Base-by-base conservation (phyloP, 2,329 filamentous ascomycete genomes). In the Colletotrichum costaricense region DNA sequence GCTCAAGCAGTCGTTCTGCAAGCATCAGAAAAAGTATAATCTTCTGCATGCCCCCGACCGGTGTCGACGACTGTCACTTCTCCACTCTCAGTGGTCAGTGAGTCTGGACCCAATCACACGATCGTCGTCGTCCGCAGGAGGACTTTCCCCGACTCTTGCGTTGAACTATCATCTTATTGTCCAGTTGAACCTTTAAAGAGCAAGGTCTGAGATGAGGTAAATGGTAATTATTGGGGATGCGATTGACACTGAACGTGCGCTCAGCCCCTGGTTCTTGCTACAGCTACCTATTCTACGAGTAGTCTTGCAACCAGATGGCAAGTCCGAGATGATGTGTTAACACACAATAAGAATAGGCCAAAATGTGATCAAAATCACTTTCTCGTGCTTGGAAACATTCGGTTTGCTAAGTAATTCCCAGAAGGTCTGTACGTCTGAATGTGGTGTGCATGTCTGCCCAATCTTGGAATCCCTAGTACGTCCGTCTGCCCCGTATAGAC, bases 21-120 rank as follows among this genome's bases (percentile, higher is more conserved):
- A 49, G 42, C 42, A 49, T 49, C 16, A 49, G 19, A 7, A 49
- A 46, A 64, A 64, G 49, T 28, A 14, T 42, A n/a, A 26, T 19
- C 35, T 33, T 38, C 26, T 33, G 60, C 60, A 63, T 35, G 60
- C 54, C 54, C 54, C 54, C 54, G 63, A 58, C 24, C 46, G 33
- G 26, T 35, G 63, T 28, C 14, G 16, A 14, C 57, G 64, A 72
- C 54, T 72, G 65, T 72, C 69, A 69, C 69, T 63, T 69, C 64
- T 54, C 69, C 65, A 69, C 69, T 63, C 65, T 42, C 28, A 72
- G 24, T 72, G 69, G 69, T 65, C 63, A 65, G 35, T 42, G 63
- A 30, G 46, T 56, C 33, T 56, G 9, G 46, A 54, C n/a, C 63
- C 63, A 71, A 62, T 56, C 14, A 52, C 33, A 4, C 55, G 24